phyloP scores from a whole-genome alignment of 768 basidiomycete genomes.

The Mrakia frigida region DNA sequence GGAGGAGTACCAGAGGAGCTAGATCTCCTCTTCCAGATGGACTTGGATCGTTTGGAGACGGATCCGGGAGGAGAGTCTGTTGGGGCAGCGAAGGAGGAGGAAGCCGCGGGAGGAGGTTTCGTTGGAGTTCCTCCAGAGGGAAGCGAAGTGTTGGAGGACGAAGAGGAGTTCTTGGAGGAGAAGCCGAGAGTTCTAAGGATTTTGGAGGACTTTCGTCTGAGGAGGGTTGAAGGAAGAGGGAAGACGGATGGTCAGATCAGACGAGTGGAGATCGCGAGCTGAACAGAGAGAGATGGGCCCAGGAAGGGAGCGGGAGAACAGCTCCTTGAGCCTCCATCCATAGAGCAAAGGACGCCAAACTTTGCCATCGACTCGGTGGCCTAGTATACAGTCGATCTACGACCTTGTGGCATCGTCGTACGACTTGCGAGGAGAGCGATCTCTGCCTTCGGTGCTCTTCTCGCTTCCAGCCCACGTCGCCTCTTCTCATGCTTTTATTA shows the following conservation, averaged over 20 bases:
- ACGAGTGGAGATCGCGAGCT: not conserved
- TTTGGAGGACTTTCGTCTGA: slow-evolving; percentile 2
- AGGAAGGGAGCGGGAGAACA: no score
- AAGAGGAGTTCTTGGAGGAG: slow-evolving; percentile 10
- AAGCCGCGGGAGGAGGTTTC: slow-evolving; percentile 4
- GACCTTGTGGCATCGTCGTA: no score
- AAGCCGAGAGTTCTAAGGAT: not conserved
- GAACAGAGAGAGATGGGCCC: no score
- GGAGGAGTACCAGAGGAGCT: not conserved
- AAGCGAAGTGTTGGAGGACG: not conserved
- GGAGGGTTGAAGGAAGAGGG: not conserved
- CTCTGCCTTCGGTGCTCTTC: no score
- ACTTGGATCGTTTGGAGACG: not conserved
- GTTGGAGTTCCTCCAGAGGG: not conserved
- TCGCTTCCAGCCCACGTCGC: not conserved
- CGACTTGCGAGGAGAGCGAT: no score
- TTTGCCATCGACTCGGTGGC: no score
- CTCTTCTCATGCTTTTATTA: not conserved
- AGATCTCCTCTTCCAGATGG: not conserved
- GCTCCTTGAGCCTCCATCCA: no score
- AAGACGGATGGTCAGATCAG: not conserved
- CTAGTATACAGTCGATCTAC: no score
- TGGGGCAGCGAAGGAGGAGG: slow-evolving; percentile 8
- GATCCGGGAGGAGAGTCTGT: not conserved
- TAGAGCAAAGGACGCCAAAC: no score